Conservation (phyloP, 2,329 filamentous ascomycete species). For the Exophiala sp. region DNA sequence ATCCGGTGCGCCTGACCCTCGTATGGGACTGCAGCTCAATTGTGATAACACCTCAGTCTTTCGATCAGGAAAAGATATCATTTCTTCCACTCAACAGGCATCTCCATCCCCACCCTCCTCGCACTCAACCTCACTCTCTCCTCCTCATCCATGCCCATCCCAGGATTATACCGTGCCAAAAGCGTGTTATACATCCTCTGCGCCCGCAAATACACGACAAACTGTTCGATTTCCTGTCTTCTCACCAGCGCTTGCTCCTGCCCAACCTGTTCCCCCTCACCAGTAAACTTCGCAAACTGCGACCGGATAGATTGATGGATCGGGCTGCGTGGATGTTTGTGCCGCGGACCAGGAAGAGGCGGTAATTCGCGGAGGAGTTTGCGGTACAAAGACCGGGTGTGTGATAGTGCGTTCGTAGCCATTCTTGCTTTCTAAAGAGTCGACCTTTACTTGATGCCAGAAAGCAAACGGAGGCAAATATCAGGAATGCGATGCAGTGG, state of each 20-base stretch:
- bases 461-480: too few species aligned
- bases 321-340: conserved; percentile 47
- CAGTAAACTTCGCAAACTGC: conserved; percentile 49
- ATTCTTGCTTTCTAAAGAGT: background rate
- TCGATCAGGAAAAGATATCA: background rate
- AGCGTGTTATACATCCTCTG: conserved; percentile 79
- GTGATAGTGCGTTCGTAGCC: conserved; percentile 34
- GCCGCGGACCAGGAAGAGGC: conserved; percentile 43
- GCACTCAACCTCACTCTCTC: conserved; percentile 82
- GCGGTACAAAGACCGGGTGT: conserved; percentile 77
- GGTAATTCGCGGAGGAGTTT: conserved; percentile 86
- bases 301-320: conserved; percentile 67
- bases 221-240: conserved; percentile 65
- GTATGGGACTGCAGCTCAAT: too few species aligned
- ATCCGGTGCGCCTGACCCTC: too few species aligned
- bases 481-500: too few species aligned
- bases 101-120: conserved; percentile 81
- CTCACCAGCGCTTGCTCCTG: conserved; percentile 29
- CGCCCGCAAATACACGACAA: conserved; percentile 74
- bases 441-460: too few species aligned
- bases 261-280: conserved; percentile 29
- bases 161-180: conserved; percentile 89
- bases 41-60: background rate
- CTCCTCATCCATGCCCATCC: conserved; percentile 79
- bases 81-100: conserved; percentile 54